A percentile compares a stretch with the other conserved stretches of the same genome.
Conservation (phyloP, 1,139 yeast genomes). For the Hyphopichia pseudoburtonii region DNA sequence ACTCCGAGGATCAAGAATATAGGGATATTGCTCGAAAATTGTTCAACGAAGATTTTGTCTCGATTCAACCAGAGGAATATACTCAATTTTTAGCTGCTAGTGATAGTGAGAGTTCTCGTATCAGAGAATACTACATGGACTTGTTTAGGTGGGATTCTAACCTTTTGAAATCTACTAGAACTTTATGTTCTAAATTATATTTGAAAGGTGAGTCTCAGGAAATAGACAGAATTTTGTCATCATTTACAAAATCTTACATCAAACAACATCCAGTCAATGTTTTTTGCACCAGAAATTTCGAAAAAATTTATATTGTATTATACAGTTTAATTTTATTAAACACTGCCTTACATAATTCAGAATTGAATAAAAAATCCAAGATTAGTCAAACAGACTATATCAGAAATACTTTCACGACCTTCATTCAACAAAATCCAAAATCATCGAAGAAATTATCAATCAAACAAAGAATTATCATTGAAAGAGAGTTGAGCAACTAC, state of each 20-base stretch:
- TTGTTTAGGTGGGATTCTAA: constrained; percentile 50
- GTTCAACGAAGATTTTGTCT: constrained; percentile 41
- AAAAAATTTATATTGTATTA: constrained; percentile 68
- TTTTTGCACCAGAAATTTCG: constrained; percentile 53
- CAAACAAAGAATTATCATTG: constrained; percentile 43
- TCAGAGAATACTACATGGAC: constrained; percentile 48
- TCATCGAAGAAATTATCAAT: constrained; percentile 30
- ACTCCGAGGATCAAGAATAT: constrained; percentile 14
- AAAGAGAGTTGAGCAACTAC: constrained; percentile 41
- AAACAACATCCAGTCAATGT: constrained; percentile 48
- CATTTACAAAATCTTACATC: constrained; percentile 70
- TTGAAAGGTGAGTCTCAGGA: constrained; percentile 85
- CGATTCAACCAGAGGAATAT: constrained; percentile 48
- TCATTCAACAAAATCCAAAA: constrained; percentile 36
- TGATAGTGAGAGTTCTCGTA: constrained; percentile 40
- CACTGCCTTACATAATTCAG: constrained; percentile 62
- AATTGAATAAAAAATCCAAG: constrained; percentile 38
- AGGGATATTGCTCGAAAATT: constrained; percentile 38
- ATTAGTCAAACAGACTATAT: constrained; percentile 53
- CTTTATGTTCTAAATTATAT: constrained; percentile 63
- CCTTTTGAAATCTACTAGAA: constrained; percentile 55
- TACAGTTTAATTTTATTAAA: constrained; percentile 75
- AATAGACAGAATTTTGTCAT: constrained; percentile 70
- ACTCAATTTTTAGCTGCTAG: constrained; percentile 45
- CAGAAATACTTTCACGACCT: constrained; percentile 53